Conservation (phyloP, 495 filamentous ascomycete genomes). For the Aspergillus sclerotiicarbonarius region DNA sequence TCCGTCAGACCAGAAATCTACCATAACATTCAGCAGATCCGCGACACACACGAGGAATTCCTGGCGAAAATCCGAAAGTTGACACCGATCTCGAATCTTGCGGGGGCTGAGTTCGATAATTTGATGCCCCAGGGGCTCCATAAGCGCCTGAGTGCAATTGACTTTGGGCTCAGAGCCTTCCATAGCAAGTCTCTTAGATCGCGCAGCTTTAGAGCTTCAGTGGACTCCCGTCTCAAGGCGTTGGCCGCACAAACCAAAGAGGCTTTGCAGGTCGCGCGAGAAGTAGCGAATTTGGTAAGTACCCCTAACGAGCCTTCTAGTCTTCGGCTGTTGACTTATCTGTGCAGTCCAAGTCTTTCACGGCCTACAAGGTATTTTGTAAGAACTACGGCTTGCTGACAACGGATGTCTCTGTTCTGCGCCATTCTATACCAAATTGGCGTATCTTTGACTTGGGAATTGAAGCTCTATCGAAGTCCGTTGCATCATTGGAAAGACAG, state of each 20-base stretch:
- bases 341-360: conserved; percentile 72
- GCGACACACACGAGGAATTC: conserved; percentile 45
- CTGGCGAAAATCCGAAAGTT: conserved; percentile 30
- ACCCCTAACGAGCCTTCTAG: neutral
- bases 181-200: conserved; percentile 32
- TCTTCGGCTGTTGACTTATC: conserved; percentile 1
- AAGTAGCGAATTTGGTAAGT: conserved; percentile 72
- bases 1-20: conserved; percentile 40
- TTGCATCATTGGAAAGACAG: conserved; percentile 66
- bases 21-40: conserved; percentile 42
- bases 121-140: conserved; percentile 20
- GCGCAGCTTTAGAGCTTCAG: conserved; percentile 27
- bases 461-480: conserved; percentile 75
- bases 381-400: conserved; percentile 81
- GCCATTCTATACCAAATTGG: conserved; percentile 73
- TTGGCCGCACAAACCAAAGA: conserved; percentile 67
- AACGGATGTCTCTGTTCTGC: conserved; percentile 68
- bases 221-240: conserved; percentile 29
- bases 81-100: conserved; percentile 30
- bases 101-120: conserved; percentile 20
- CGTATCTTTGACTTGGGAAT: conserved; percentile 79
- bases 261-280: conserved; percentile 69
- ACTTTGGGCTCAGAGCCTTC: conserved; percentile 29
- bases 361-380: conserved; percentile 83
- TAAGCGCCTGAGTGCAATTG: conserved; percentile 24